Conservation (phyloP, 331 rosid species). For the Cucumis variabilis region DNA sequence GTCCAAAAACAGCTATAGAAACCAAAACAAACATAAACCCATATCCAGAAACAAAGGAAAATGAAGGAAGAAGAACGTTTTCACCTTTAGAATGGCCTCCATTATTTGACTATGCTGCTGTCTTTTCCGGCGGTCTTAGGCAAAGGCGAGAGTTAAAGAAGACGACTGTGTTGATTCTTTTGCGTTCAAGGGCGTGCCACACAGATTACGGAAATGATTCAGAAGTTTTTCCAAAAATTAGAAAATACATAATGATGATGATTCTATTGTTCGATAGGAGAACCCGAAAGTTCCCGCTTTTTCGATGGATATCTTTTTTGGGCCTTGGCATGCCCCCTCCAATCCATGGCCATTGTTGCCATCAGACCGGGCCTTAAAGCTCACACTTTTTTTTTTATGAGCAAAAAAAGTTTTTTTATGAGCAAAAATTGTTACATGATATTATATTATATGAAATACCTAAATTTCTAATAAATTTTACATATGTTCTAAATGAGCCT, state of each 20-base stretch:
- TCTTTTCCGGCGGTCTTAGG: not conserved
- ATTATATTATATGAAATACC: no score
- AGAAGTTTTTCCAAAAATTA: not conserved
- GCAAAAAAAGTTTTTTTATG: no score
- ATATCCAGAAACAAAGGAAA: not conserved
- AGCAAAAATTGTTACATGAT: no score
- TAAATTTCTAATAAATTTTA: no score
- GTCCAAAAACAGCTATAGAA: not conserved
- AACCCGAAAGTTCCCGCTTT: constrained; percentile 21
- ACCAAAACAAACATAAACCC: constrained; percentile 15
- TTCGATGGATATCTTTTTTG: not conserved
- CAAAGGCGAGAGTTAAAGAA: not conserved
- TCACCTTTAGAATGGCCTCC: constrained; percentile 28
- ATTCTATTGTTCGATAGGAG: not conserved
- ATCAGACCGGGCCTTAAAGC: not conserved
- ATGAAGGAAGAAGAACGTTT: not conserved
- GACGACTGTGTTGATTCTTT: not conserved
- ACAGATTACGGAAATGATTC: not conserved
- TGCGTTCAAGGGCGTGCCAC: not conserved
- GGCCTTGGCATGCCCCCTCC: not conserved
- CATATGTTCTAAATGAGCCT: no score
- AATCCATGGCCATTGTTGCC: not conserved
- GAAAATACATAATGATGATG: not conserved
- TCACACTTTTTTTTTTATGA: no score
- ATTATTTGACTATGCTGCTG: not conserved